Percentiles rank a stretch among this genome's conserved stretches.
Evolutionary conservation across 495 filamentous ascomycete genomes (phyloP).

Genomic region (Annulohypoxylon stygium): DNA sequence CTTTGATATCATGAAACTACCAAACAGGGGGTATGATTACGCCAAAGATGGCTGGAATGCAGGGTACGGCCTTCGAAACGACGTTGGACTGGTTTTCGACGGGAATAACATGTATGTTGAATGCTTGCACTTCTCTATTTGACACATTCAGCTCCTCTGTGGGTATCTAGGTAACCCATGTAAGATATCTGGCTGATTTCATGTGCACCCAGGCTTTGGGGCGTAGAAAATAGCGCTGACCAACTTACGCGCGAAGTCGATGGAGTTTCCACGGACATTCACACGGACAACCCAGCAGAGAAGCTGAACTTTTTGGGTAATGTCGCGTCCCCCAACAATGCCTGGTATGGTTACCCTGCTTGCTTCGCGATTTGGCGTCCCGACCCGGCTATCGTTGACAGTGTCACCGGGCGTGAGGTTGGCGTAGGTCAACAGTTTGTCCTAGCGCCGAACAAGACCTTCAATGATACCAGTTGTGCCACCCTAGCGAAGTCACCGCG

Average conservation of each 20-base stretch:
- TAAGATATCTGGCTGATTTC: constrained; percentile 60
- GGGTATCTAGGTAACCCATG: not conserved
- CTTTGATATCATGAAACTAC: constrained; percentile 66
- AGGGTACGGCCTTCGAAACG: constrained; percentile 80
- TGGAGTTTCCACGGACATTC: constrained; percentile 66
- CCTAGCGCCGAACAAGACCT: constrained; percentile 34
- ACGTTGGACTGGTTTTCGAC: constrained; percentile 70
- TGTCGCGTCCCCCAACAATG: constrained; percentile 60
- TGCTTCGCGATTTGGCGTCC: constrained; percentile 75
- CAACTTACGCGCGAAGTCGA: constrained; percentile 62
- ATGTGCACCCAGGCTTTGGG: constrained; percentile 67
- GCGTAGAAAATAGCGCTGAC: constrained; percentile 80
- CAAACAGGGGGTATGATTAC: constrained; percentile 57
- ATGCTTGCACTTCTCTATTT: not conserved
- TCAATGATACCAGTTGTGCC: constrained; percentile 64
- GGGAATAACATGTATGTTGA: constrained; percentile 47
- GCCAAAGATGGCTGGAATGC: constrained; percentile 66
- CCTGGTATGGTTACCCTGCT: constrained; percentile 76
- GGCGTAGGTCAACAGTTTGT: constrained; percentile 58
- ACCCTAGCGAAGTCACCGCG: constrained; percentile 58
- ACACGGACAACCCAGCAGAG: constrained; percentile 79
- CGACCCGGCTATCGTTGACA: constrained; percentile 33
- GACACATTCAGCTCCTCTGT: not conserved
- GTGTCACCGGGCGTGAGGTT: constrained; percentile 22
- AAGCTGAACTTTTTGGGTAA: constrained; percentile 79